These are phyloP conservation scores for Vaccinium corymbosum DNA, from an alignment of 148 eudicot species.

Conservation along the genomic window DNA sequence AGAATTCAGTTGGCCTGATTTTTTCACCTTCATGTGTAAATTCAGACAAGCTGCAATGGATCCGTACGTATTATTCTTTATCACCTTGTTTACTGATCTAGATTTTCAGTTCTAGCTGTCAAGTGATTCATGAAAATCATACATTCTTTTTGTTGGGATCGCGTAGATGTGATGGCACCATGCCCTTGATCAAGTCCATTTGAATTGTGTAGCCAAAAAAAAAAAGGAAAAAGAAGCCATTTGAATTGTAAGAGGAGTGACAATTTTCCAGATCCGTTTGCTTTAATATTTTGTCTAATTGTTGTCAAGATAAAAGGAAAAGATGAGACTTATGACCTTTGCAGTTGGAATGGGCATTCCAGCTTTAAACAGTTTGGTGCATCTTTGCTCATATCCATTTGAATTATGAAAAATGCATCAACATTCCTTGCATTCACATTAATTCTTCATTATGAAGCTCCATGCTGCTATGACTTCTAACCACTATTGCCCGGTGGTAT, in stretches of 20 bases:
- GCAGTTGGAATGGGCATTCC: not conserved
- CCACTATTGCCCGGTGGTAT: not conserved
- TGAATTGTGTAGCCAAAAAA: too few relatives aligned
- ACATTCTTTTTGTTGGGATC: not conserved
- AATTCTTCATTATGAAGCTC: not conserved
- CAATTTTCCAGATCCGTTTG: not conserved
- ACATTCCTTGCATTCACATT: not conserved
- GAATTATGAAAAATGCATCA: not conserved
- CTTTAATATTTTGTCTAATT: not conserved
- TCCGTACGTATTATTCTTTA: not conserved
- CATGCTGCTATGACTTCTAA: not conserved
- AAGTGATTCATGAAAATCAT: not conserved
- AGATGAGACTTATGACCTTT: not conserved
- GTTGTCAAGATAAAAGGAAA: not conserved
- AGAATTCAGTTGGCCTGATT: not conserved
- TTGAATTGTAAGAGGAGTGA: not conserved
- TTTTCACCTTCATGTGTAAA: not conserved
- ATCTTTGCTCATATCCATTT: too few relatives aligned
- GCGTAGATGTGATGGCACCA: not conserved
- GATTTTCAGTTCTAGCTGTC: not conserved
- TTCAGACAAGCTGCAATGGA: not conserved
- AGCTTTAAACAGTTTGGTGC: not conserved
- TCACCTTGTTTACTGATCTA: not conserved
- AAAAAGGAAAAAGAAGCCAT: not conserved
- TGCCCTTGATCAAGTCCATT: not conserved